These are phyloP conservation scores for Spizellomyces punctatus DNA, from an alignment of 192 early-diverging fungal genomes.

Conservation along the genomic window DNA sequence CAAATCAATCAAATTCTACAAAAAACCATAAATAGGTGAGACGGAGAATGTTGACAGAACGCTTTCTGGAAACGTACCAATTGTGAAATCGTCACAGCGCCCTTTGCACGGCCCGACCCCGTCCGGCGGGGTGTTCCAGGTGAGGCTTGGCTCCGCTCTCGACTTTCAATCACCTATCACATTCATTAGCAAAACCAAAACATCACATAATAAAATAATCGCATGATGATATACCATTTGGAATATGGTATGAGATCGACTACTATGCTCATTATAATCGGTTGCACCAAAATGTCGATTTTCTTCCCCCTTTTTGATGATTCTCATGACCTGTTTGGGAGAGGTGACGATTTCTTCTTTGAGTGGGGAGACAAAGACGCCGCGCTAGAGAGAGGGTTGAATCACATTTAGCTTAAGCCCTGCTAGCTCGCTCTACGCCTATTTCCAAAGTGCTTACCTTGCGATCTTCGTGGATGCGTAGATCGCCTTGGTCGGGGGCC, in stretches of 20 bases:
- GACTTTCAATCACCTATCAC: no score
- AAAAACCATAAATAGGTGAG: no score
- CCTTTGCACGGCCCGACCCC: conserved; percentile 8
- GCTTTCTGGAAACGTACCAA: not conserved
- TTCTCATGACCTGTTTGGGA: conserved; percentile 43
- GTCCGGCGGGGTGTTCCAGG: not conserved
- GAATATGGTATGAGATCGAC: conserved; percentile 95
- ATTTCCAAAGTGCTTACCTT: conserved; percentile 29
- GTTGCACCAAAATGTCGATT: conserved; percentile 89
- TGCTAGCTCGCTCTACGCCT: not conserved
- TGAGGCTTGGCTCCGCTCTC: not conserved
- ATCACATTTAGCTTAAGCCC: not conserved
- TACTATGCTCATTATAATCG: conserved; percentile 89
- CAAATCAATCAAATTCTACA: conserved; percentile 89
- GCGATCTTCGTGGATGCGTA: conserved; percentile 85
- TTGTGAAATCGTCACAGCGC: conserved; percentile 35
- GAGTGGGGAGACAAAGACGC: conserved; percentile 51
- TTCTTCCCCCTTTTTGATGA: conserved; percentile 51
- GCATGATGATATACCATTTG: conserved; percentile 86
- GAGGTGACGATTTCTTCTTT: conserved; percentile 54
- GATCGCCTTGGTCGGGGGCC: conserved; percentile 73
- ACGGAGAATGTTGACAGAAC: no score
- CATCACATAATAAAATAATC: conserved; percentile 36
- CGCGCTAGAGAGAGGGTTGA: conserved; percentile 35
- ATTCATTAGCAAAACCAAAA: no score